Evolutionary conservation across 148 eudicot species (phyloP).

Genomic region (Camellia japonica): DNA sequence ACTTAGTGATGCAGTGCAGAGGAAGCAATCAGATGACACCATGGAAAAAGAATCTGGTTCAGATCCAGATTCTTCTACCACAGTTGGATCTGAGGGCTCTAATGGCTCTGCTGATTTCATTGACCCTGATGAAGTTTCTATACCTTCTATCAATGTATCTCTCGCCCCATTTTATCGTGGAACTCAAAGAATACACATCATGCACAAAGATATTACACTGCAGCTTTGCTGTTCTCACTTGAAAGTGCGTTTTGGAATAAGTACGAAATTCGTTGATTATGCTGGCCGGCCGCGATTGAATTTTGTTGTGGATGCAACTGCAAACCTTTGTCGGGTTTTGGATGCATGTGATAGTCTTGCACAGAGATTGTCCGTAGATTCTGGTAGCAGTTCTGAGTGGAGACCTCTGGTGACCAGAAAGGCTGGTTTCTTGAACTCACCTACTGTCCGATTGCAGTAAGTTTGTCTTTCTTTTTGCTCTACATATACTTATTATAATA

Average conservation of each 20-base stretch:
- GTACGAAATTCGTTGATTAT: constrained; percentile 58
- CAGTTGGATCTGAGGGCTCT: constrained; percentile 34
- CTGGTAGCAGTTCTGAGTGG: constrained; percentile 84
- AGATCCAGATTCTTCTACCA: constrained; percentile 31
- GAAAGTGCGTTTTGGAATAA: constrained; percentile 76
- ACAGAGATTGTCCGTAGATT: constrained; percentile 45
- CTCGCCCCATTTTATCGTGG: constrained; percentile 50
- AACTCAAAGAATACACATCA: constrained; percentile 50
- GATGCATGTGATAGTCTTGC: constrained; percentile 73
- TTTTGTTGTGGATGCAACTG: constrained; percentile 74
- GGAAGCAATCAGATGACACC: constrained; percentile 35
- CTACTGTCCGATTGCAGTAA: constrained; percentile 81
- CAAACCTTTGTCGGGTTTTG: constrained; percentile 58
- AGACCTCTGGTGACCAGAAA: constrained; percentile 63
- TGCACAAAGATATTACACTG: constrained; percentile 40
- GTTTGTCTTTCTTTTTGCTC: constrained; percentile 26
- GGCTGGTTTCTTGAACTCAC: constrained; percentile 59
- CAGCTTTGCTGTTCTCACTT: constrained; percentile 45
- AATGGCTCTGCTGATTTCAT: constrained; percentile 38
- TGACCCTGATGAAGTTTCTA: constrained; percentile 53
- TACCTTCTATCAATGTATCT: constrained; percentile 48
- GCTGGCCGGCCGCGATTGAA: constrained; percentile 81
- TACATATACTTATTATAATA: not conserved
- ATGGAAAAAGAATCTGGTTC: constrained; percentile 41
- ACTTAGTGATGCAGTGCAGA: constrained; percentile 48